phyloP scores from a whole-genome alignment of 805 yeast species.

The Teunomyces pallodes region DNA sequence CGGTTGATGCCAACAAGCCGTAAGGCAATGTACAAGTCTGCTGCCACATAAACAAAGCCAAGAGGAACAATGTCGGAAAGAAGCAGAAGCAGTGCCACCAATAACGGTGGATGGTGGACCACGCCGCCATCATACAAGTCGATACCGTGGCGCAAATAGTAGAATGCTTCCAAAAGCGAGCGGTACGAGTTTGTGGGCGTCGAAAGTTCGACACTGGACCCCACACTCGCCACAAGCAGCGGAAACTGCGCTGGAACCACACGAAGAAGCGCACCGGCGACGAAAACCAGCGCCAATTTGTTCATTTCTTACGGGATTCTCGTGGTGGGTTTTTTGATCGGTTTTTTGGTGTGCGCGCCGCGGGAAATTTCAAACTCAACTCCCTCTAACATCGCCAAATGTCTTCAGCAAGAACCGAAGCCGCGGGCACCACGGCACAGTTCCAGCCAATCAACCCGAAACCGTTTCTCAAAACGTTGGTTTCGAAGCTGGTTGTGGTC shows the following conservation, averaged over 20 bases:
- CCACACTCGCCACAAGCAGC: conserved; percentile 24
- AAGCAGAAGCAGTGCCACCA: conserved; percentile 50
- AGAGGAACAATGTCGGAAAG: conserved; percentile 20
- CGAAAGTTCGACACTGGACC: conserved; percentile 55
- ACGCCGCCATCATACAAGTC: conserved; percentile 82
- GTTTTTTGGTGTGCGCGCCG: neutral
- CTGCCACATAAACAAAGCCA: conserved; percentile 33
- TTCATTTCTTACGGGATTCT: conserved; percentile 12
- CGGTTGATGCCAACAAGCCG: conserved; percentile 50
- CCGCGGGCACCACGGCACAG: conserved; percentile 6
- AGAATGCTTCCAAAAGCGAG: conserved; percentile 36
- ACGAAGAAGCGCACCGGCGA: conserved; percentile 32
- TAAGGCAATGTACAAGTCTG: conserved; percentile 59
- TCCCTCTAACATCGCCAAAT: neutral
- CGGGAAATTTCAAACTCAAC: neutral
- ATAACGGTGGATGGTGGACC: conserved; percentile 79
- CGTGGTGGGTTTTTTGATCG: no score
- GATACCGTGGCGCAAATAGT: conserved; percentile 45
- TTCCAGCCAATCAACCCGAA: conserved; percentile 80
- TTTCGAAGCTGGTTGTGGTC: conserved; percentile 69
- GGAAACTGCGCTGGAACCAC: conserved; percentile 30
- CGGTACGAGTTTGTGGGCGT: conserved; percentile 74
- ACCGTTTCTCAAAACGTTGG: conserved; percentile 78
- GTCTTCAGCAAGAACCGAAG: conserved; percentile 3
- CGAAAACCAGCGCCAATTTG: conserved; percentile 19